phyloP scores from a whole-genome alignment of 768 basidiomycete genomes.

The Boletellus sp. region DNA sequence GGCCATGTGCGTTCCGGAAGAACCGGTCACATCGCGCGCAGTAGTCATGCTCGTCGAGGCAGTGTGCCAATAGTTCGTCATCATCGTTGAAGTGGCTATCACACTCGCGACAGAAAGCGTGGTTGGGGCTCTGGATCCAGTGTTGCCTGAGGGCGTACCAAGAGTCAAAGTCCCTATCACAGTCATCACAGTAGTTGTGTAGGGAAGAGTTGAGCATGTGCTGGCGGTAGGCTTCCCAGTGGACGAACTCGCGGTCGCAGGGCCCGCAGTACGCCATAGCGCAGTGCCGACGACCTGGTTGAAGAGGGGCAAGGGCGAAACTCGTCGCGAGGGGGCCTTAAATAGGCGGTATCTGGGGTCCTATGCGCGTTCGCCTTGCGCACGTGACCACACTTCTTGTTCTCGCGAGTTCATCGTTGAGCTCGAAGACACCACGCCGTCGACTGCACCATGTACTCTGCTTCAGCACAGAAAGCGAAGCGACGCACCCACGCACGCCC shows the following conservation, averaged over 20 bases:
- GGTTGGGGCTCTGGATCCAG: constrained; percentile 45
- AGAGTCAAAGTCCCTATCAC: constrained; percentile 44
- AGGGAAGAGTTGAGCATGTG: neutral
- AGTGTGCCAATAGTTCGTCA: constrained; percentile 39
- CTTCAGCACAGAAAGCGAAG: constrained; percentile 69
- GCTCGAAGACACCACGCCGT: neutral
- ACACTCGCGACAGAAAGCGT: constrained; percentile 54
- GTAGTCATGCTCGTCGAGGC: constrained; percentile 36
- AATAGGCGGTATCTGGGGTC: constrained; percentile 21
- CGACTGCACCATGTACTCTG: constrained; percentile 46
- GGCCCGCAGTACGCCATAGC: constrained; percentile 34
- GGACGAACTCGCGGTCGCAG: constrained; percentile 26
- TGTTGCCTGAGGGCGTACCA: constrained; percentile 43
- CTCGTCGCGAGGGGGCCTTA: too few relatives aligned
- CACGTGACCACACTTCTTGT: constrained; percentile 24
- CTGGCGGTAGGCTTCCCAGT: neutral
- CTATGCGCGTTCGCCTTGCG: constrained; percentile 21
- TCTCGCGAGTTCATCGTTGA: too few relatives aligned
- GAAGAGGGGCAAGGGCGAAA: too few relatives aligned
- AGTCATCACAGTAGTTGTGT: constrained; percentile 38
- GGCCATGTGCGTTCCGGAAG: constrained; percentile 37
- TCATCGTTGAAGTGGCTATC: constrained; percentile 37
- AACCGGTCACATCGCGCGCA: constrained; percentile 42
- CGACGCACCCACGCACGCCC: constrained; percentile 72
- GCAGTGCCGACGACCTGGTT: too few relatives aligned